Conservation (phyloP, 352 stramenopile genomes). For the Pythium insidiosum region DNA sequence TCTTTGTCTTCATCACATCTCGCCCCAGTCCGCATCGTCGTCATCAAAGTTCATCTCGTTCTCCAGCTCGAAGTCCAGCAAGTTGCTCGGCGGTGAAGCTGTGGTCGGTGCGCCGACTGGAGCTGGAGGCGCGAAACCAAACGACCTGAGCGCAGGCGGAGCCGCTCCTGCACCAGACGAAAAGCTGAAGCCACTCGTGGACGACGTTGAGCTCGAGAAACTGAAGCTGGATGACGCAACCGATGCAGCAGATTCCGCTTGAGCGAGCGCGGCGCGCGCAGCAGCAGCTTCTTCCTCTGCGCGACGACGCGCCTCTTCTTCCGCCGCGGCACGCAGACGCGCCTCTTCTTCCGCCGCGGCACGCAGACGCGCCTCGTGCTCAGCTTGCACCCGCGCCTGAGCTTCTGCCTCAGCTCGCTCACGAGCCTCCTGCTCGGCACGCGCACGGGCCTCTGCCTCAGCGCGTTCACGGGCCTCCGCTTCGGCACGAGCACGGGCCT, state of each 20-base stretch:
- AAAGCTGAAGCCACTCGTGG: conserved; percentile 6
- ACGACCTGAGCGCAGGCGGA: conserved; percentile 9
- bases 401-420: conserved; percentile 16
- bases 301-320: conserved; percentile 9
- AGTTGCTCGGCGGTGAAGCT: conserved; percentile 21
- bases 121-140: conserved; percentile 14
- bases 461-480: conserved; percentile 13
- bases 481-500: conserved; percentile 14
- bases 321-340: background rate
- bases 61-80: conserved; percentile 72
- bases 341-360: conserved; percentile 1
- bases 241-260: conserved; percentile 3
- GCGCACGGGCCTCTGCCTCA: conserved; percentile 18
- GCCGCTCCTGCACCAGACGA: conserved; percentile 9
- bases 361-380: conserved; percentile 14
- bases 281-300: conserved; percentile 13
- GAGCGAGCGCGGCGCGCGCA: background rate
- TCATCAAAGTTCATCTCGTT: conserved; percentile 77
- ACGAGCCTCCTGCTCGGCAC: conserved; percentile 14
- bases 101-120: conserved; percentile 7
- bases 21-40: conserved; percentile 75
- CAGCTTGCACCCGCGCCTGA: conserved; percentile 7
- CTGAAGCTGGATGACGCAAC: conserved; percentile 9
- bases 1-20: conserved; percentile 50
- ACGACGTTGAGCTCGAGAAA: background rate